Percentiles rank a stretch among this genome's conserved stretches.
Evolutionary conservation across 257 asterid genomes (phyloP).

Genomic region (Sherardia arvensis): DNA sequence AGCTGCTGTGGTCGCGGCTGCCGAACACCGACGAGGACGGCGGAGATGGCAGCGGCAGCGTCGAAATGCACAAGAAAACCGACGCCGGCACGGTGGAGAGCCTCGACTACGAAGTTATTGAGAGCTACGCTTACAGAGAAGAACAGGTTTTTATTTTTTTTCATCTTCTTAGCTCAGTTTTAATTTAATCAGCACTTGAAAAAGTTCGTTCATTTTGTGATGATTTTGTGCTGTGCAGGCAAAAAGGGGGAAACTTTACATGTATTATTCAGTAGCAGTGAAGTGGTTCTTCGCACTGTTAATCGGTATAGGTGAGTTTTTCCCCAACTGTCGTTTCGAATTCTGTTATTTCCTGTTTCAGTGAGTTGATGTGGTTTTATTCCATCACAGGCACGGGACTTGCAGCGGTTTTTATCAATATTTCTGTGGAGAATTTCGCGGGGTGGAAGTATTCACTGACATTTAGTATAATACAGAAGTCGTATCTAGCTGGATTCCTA

Average conservation of each 20-base stretch:
- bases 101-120: constrained; percentile 95
- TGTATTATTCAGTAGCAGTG: constrained; percentile 64
- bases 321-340: background rate
- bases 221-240: constrained; percentile 49
- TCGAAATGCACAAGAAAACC: constrained; percentile 26
- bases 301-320: constrained; percentile 83
- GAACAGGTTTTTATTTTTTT: constrained; percentile 87
- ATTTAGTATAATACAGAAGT: constrained; percentile 79
- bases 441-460: constrained; percentile 99
- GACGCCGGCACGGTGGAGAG: constrained; percentile 61
- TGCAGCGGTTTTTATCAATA: constrained; percentile 94
- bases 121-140: constrained; percentile 68
- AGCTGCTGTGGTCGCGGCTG: constrained; percentile 80
- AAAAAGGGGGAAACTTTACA: constrained; percentile 68
- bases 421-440: constrained; percentile 97
- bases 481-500: constrained; percentile 82
- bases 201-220: constrained; percentile 8
- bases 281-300: constrained; percentile 90
- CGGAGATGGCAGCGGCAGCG: constrained; percentile 18
- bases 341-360: background rate
- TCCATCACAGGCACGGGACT: constrained; percentile 69
- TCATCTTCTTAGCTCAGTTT: background rate
- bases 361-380: background rate
- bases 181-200: background rate
- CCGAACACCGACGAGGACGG: constrained; percentile 63